Percentiles rank a stretch among this genome's conserved stretches.
Conservation (phyloP, 225 moss, liverwort and hornwort genomes). For the Bryum argenteum region DNA sequence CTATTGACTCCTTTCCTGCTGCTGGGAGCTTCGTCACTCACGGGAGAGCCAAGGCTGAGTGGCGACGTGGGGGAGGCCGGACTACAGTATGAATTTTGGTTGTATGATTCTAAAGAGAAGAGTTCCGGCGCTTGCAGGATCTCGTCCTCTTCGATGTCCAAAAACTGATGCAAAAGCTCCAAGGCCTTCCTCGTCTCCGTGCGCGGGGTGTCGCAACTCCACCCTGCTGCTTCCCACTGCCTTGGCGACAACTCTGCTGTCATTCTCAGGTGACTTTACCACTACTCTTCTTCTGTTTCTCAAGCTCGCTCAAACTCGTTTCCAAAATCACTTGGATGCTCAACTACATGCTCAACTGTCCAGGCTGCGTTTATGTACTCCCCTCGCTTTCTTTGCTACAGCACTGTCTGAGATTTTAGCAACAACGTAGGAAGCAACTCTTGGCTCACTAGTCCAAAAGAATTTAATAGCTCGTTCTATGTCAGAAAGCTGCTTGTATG, state of each 20-base stretch:
- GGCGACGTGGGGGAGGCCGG: slow-evolving; percentile 32
- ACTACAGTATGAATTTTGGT: slow-evolving; percentile 6
- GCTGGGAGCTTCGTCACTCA: slow-evolving; percentile 30
- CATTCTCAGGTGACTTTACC: slow-evolving; percentile 45
- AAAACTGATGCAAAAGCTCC: slow-evolving; percentile 32
- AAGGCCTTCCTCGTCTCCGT: slow-evolving; percentile 37
- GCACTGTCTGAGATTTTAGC: slow-evolving; percentile 1
- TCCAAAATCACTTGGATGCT: neutral
- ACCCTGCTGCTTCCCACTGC: slow-evolving; percentile 42
- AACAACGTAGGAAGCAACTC: slow-evolving; percentile 23
- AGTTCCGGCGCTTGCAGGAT: slow-evolving; percentile 18
- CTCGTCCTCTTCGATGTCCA: slow-evolving; percentile 35
- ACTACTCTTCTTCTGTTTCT: neutral
- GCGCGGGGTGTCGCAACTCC: slow-evolving; percentile 32
- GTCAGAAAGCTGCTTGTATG: slow-evolving; percentile 11
- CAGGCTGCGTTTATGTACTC: slow-evolving; percentile 1
- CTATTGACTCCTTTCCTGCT: slow-evolving; percentile 36
- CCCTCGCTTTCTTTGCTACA: neutral
- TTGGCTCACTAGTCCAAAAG: neutral
- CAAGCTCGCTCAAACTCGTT: neutral
- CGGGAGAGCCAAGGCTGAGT: slow-evolving; percentile 12
- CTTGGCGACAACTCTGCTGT: slow-evolving; percentile 40
- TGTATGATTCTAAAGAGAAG: slow-evolving; percentile 29
- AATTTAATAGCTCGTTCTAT: slow-evolving; percentile 7
- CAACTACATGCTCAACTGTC: slow-evolving; percentile 8